A percentile compares a stretch with the other conserved stretches of the same genome.
Conservation (phyloP, 352 stramenopile genomes). For the Phytopythium ostracodes region DNA sequence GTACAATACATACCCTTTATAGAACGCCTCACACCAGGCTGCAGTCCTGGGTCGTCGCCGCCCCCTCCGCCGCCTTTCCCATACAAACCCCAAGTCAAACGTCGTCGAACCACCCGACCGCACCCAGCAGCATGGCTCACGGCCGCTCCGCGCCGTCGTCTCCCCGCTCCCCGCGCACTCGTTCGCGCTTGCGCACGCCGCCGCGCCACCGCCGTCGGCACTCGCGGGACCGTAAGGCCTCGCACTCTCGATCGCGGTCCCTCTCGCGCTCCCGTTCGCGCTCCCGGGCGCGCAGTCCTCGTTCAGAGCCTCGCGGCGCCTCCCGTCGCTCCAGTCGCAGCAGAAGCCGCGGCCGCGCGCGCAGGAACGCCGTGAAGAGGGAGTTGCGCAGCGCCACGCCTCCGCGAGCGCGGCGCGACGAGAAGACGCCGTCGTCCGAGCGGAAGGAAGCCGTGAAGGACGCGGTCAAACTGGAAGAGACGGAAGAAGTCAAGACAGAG, state of each 20-base stretch:
- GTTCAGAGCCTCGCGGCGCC: not conserved
- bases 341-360: conserved; percentile 12
- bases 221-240: not conserved
- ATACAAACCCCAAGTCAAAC: conserved; percentile 2
- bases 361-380: conserved; percentile 4
- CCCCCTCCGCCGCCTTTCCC: not conserved
- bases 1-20: too few species aligned
- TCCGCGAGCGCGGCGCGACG: not conserved
- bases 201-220: not conserved
- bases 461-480: not conserved
- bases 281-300: not conserved
- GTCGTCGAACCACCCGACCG: not conserved
- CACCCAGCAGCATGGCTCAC: conserved; percentile 1
- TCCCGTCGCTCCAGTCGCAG: too few species aligned
- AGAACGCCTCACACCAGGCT: too few species aligned
- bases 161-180: conserved; percentile 2
- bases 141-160: conserved; percentile 14
- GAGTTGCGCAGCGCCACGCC: not conserved
- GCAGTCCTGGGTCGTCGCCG: too few species aligned
- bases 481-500: not conserved
- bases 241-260: conserved; percentile 23
- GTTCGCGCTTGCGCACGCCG: not conserved
- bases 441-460: not conserved
- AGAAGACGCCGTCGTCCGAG: not conserved
- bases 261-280: conserved; percentile 2